Percentiles rank a stretch among this genome's conserved stretches.
These are phyloP conservation scores for Boletus vermiculosoides DNA, from an alignment of 768 basidiomycete genomes.

Conservation along the genomic window DNA sequence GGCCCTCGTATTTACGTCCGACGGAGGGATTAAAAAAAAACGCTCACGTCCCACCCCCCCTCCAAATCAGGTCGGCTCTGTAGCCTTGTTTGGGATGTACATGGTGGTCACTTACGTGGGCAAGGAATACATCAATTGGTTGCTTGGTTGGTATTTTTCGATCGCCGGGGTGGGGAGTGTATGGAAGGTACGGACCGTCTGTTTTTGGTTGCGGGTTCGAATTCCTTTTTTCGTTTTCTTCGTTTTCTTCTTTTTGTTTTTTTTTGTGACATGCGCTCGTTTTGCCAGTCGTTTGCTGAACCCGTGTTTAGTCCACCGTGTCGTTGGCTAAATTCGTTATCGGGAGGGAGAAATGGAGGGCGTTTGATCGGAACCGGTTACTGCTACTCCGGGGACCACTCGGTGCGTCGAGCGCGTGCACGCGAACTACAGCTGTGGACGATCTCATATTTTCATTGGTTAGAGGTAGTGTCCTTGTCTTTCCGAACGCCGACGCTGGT, in stretches of 20 bases:
- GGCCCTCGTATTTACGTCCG: background rate
- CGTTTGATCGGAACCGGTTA: conserved; percentile 48
- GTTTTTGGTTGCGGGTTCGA: background rate
- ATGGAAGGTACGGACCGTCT: conserved; percentile 48
- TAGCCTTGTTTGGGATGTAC: conserved; percentile 66
- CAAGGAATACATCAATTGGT: conserved; percentile 77
- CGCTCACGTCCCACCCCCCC: background rate
- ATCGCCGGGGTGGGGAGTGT: conserved; percentile 63
- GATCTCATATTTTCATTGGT: conserved; percentile 11
- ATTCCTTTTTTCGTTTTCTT: background rate
- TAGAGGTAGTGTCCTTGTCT: conserved; percentile 42
- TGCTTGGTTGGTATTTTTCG: conserved; percentile 76
- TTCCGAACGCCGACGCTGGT: conserved; percentile 57
- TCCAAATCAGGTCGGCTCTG: conserved; percentile 59
- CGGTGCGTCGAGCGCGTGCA: conserved; percentile 35
- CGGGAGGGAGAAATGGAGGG: conserved; percentile 56
- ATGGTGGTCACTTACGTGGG: conserved; percentile 72
- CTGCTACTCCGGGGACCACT: conserved; percentile 44
- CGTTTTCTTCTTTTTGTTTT: too few species aligned
- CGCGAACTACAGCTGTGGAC: background rate
- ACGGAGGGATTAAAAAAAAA: background rate
- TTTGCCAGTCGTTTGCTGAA: background rate
- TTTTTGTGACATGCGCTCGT: background rate
- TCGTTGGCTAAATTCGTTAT: conserved; percentile 48
- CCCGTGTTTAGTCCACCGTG: conserved; percentile 43